Conservation (phyloP, 306 rosid species). For the Phaseolus lunatus region DNA sequence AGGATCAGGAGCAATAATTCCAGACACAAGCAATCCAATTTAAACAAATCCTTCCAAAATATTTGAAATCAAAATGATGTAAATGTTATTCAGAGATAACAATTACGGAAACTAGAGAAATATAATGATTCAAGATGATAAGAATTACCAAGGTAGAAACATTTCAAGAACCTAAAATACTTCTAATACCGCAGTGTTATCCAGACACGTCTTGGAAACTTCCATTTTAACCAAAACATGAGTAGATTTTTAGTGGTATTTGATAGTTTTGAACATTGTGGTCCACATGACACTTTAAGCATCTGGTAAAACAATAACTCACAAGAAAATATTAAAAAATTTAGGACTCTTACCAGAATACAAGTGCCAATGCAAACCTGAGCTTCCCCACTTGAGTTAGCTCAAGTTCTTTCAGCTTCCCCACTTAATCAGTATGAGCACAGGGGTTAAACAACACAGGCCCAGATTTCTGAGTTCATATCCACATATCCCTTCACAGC, state of each 20-base stretch:
- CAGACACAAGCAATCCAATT: background rate
- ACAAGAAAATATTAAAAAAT: constrained; percentile 35
- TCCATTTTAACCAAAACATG: background rate
- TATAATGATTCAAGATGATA: background rate
- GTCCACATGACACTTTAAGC: constrained; percentile 20
- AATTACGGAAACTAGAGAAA: background rate
- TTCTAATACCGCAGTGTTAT: background rate
- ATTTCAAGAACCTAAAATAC: background rate
- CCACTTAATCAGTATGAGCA: constrained; percentile 11
- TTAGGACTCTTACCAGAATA: constrained; percentile 40
- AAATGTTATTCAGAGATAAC: background rate
- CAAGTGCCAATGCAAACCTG: constrained; percentile 32
- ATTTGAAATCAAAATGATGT: background rate
- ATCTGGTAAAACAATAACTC: constrained; percentile 45
- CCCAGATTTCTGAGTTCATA: constrained; percentile 46
- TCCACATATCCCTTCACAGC: constrained; percentile 41
- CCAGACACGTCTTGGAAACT: constrained; percentile 23
- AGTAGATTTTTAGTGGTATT: constrained; percentile 15
- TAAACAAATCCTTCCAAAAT: background rate
- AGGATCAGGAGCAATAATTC: background rate
- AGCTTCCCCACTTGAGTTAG: constrained; percentile 40
- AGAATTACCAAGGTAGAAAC: background rate
- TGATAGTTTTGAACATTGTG: background rate
- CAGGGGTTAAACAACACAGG: constrained; percentile 48
- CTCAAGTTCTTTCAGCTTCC: constrained; percentile 33